Percentiles rank a stretch among this genome's conserved stretches.
phyloP scores from a whole-genome alignment of 257 asterid species.

The Nicotiana benthamiana region DNA sequence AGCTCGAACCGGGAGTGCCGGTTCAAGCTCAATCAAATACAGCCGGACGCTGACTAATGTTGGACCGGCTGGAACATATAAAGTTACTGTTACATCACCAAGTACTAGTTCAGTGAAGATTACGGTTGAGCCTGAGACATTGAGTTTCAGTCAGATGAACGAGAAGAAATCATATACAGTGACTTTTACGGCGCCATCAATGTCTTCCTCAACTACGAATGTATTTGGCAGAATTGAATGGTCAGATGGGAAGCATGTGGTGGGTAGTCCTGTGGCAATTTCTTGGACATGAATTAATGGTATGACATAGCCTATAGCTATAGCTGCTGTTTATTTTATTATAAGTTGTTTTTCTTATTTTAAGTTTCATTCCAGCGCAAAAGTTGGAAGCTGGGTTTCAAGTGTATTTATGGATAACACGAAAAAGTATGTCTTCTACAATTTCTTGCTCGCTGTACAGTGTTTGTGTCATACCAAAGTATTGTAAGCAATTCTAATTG shows the following conservation, averaged over 20 bases:
- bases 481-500: neutral
- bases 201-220: slow-evolving; percentile 40
- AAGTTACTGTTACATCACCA: slow-evolving; percentile 36
- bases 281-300: slow-evolving; percentile 40
- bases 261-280: slow-evolving; percentile 76
- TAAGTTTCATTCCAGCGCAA: neutral
- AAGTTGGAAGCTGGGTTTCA: neutral
- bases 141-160: slow-evolving; percentile 37
- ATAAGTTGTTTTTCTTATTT: neutral
- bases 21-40: slow-evolving; percentile 42
- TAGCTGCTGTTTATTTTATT: neutral
- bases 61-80: slow-evolving; percentile 65
- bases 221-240: slow-evolving; percentile 75
- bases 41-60: slow-evolving; percentile 70
- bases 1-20: slow-evolving; percentile 14
- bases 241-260: slow-evolving; percentile 80
- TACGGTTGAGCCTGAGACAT: slow-evolving; percentile 43
- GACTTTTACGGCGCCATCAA: slow-evolving; percentile 42
- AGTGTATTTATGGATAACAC: neutral
- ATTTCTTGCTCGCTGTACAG: neutral
- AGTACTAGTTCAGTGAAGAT: slow-evolving; percentile 42
- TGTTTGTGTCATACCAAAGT: neutral
- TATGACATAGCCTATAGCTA: neutral
- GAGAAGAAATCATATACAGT: slow-evolving; percentile 71
- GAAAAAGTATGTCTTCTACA: neutral